These are phyloP conservation scores for Jaltomata sinuosa DNA, from an alignment of 257 asterid genomes.

Conservation along the genomic window DNA sequence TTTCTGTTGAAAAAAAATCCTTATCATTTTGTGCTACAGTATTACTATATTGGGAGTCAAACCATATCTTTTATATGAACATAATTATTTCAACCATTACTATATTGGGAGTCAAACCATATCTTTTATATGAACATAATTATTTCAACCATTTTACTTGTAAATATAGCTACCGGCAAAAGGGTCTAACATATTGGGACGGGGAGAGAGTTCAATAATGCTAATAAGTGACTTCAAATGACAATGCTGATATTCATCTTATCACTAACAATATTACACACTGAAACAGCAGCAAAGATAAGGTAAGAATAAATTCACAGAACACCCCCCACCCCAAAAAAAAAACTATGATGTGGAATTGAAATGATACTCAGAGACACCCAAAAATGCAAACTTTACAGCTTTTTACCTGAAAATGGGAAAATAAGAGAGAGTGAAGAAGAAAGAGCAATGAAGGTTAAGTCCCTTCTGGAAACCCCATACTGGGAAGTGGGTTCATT, in stretches of 20 bases:
- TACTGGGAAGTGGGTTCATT: conserved; percentile 21
- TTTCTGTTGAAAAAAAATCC: background rate
- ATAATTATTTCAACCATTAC: background rate
- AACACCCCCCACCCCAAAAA: background rate
- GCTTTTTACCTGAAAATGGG: conserved; percentile 36
- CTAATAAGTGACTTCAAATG: background rate
- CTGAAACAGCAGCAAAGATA: background rate
- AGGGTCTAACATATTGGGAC: background rate
- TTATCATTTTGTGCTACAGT: background rate
- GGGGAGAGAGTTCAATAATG: background rate
- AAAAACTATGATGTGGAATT: no score
- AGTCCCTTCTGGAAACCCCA: conserved; percentile 51
- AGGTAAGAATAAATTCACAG: background rate
- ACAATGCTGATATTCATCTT: background rate
- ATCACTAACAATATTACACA: background rate
- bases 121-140: background rate
- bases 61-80: background rate
- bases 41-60: background rate
- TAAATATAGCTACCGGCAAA: background rate
- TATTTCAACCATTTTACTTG: background rate
- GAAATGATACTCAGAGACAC: background rate
- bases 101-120: background rate
- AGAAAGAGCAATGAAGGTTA: conserved; percentile 42
- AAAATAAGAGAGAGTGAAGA: conserved; percentile 46
- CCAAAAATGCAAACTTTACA: background rate